Conservation (phyloP, 2,329 filamentous ascomycete species). For the Pestalotiopsis sp. region DNA sequence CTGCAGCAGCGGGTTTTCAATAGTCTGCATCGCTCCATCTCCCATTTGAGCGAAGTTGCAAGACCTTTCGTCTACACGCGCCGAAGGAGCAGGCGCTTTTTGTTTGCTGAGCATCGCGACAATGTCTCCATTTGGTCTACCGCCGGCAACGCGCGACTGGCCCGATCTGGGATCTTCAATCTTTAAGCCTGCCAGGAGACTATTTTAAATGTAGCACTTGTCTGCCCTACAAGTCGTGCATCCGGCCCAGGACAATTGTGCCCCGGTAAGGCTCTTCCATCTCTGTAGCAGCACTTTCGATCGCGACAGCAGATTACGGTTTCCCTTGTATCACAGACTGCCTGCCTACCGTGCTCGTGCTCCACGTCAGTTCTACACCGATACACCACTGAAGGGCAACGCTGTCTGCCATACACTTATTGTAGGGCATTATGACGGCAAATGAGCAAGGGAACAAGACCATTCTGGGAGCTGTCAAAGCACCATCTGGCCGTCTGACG, state of each 20-base stretch:
- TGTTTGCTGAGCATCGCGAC: neutral
- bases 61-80: neutral
- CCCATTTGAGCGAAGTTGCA: neutral
- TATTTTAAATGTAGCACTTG: neutral
- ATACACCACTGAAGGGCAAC: neutral
- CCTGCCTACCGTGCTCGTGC: too few relatives aligned
- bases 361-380: neutral
- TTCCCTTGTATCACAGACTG: too few relatives aligned
- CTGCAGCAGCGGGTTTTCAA: slow-evolving; percentile 6
- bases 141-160: neutral
- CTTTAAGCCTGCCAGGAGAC: neutral
- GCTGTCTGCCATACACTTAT: neutral
- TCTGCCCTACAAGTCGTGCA: neutral
- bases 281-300: too few relatives aligned
- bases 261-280: neutral
- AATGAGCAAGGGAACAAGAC: neutral
- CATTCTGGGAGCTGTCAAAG: neutral
- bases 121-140: neutral
- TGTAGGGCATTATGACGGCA: neutral
- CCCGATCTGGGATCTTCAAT: neutral
- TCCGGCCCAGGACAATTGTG: neutral
- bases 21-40: slow-evolving; percentile 7
- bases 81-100: neutral
- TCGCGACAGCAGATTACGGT: too few relatives aligned
- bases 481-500: neutral